Evolutionary conservation across 2,329 filamentous ascomycete genomes (phyloP).

Genomic region (Aspergillus fischeri): DNA sequence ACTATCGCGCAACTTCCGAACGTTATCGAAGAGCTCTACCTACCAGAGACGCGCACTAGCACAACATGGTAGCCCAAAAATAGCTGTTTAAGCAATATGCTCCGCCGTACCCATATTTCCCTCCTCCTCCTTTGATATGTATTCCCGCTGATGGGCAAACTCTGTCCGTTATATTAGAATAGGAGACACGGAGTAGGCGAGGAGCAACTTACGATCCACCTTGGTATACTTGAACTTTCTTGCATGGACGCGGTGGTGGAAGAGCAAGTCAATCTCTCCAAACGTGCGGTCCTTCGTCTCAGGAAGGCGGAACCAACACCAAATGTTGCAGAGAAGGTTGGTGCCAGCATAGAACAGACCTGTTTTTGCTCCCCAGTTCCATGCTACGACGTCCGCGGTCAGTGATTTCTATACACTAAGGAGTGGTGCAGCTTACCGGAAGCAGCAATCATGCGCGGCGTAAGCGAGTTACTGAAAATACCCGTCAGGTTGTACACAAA

Average conservation of each 20-base stretch:
- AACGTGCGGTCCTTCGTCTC: slow-evolving; percentile 37
- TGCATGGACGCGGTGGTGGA: slow-evolving; percentile 35
- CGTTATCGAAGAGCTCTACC: not conserved
- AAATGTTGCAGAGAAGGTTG: slow-evolving; percentile 21
- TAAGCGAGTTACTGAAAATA: slow-evolving; percentile 41
- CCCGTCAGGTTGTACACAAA: slow-evolving; percentile 47
- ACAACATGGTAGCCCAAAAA: not conserved
- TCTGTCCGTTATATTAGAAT: not conserved
- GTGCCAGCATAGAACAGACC: slow-evolving; percentile 37
- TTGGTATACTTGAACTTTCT: slow-evolving; percentile 31
- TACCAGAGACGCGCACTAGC: not conserved
- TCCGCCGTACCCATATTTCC: not conserved
- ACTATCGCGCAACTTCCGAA: not conserved
- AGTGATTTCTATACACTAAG: not conserved
- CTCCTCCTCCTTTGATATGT: not conserved
- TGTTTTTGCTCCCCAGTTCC: slow-evolving; percentile 37
- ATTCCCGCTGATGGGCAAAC: not conserved
- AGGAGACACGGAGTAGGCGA: not conserved
- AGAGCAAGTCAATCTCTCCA: slow-evolving; percentile 41
- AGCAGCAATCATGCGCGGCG: slow-evolving; percentile 25
- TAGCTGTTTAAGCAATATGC: not conserved
- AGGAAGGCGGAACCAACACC: slow-evolving; percentile 37
- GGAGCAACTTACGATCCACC: not conserved
- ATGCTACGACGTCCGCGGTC: slow-evolving; percentile 15
- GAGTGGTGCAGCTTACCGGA: slow-evolving; percentile 12